Base-by-base conservation (phyloP, 2,329 filamentous ascomycete species). In the Fusarium sublunatum region DNA sequence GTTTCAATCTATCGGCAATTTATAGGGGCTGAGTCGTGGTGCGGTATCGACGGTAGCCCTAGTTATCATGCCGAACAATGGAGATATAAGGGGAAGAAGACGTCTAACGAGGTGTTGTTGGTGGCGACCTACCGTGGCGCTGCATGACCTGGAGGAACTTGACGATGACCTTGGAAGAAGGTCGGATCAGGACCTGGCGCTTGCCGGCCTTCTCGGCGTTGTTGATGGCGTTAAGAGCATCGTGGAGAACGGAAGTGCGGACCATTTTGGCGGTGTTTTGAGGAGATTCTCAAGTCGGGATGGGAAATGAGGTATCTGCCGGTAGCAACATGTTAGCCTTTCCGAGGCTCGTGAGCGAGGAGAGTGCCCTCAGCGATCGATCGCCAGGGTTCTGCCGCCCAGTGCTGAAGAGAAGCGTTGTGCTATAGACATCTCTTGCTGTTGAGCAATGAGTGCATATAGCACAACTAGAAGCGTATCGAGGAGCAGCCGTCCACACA, bases 131-230 rank as follows among this genome's bases (percentile, higher is more conserved):
- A 98, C 95, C 95, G 86, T 99, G 95, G 83, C 91, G 92, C 87
- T 99, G 95, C 95, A 99, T 99, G 82, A 98, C 94, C 79, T 87
- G 87, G 79, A 99, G 87, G 90, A 98, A 99, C 89, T 98, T 98
- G 87, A 96, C 85, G 77, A 99, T 99, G 87, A 99, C 95, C 91
- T 99, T 99, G 83, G 95, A 98, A 82, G 88, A 91, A 75, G 96
- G 95, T 77, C 93, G 90, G 88, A 99, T 97, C 81, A 99, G 79
- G 79, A 98, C 95, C 86, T 99, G 95, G 79, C 95, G 93, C 91
- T 98, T 98, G 86, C 95, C 95, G 75, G 91, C 87, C 91, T 99
- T 98, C 89, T 99, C 96, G 87, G 95, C 95, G 83, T 99, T 99
- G 93, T 99, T 99, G 91, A 99, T 98, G 86, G 89, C 87, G 82